Conservation (phyloP, 2,329 filamentous ascomycete genomes). For the Colletotrichum somersetense region DNA sequence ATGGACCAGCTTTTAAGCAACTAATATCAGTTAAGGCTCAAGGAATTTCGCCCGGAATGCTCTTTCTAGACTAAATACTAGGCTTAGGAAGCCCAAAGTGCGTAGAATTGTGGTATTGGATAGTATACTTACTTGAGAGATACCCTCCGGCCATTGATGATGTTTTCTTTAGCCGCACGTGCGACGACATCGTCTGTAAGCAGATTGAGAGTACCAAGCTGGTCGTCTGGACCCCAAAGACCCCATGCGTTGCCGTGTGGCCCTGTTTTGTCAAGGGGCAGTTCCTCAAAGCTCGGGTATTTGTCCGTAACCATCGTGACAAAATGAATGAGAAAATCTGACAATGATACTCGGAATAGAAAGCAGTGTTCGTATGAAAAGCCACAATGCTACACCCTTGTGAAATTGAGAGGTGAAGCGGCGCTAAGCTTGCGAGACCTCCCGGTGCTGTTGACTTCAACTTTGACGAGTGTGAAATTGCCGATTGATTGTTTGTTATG, state of each 20-base stretch:
- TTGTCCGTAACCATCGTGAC: neutral
- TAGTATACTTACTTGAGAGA: slow-evolving; percentile 36
- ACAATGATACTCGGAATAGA: neutral
- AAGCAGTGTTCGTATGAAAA: neutral
- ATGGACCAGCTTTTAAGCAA: slow-evolving; percentile 39
- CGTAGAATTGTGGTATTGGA: neutral
- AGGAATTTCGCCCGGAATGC: neutral
- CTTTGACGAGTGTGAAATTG: too few species aligned
- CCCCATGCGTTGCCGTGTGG: slow-evolving; percentile 68
- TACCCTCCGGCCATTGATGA: slow-evolving; percentile 28
- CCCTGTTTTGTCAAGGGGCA: slow-evolving; percentile 63
- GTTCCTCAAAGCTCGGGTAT: slow-evolving; percentile 43
- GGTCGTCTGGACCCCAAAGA: slow-evolving; percentile 62
- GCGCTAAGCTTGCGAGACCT: too few species aligned
- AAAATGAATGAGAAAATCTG: neutral
- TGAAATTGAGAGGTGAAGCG: too few species aligned
- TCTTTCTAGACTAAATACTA: neutral
- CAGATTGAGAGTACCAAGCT: slow-evolving; percentile 67
- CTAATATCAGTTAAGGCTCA: slow-evolving; percentile 2
- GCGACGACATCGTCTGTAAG: slow-evolving; percentile 53
- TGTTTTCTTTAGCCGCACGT: slow-evolving; percentile 25
- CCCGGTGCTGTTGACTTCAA: too few species aligned
- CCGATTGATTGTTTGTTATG: too few species aligned
- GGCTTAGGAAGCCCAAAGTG: neutral
- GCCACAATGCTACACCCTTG: neutral